Conservation (phyloP, 2,329 filamentous ascomycete species). For the Penicillium fuscoglaucum region DNA sequence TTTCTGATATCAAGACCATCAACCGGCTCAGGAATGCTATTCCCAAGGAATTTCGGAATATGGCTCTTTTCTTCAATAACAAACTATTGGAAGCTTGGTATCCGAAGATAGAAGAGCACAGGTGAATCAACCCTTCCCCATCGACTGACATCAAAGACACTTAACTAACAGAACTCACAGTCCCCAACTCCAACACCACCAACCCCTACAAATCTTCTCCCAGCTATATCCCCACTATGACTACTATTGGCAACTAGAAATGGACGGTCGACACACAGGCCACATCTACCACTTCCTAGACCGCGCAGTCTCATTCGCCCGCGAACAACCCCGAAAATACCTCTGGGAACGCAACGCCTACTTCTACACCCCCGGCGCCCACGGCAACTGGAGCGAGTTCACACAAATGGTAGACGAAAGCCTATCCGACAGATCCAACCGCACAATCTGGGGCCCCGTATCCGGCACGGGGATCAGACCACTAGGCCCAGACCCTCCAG, state of each 20-base stretch:
- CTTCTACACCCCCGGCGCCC: slow-evolving; percentile 72
- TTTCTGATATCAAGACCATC: slow-evolving; percentile 67
- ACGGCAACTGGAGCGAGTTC: slow-evolving; percentile 73
- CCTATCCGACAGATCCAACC: slow-evolving; percentile 16
- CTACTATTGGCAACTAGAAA: slow-evolving; percentile 70
- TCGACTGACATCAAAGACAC: not conserved
- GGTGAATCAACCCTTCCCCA: slow-evolving; percentile 18
- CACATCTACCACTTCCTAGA: slow-evolving; percentile 73
- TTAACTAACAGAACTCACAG: slow-evolving; percentile 11
- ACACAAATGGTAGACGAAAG: slow-evolving; percentile 57
- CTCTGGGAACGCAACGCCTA: slow-evolving; percentile 75
- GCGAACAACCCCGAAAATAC: slow-evolving; percentile 66
- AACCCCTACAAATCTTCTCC: slow-evolving; percentile 63
- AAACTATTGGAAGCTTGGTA: slow-evolving; percentile 32
- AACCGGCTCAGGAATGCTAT: slow-evolving; percentile 52
- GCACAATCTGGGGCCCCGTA: slow-evolving; percentile 30
- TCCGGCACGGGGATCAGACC: slow-evolving; percentile 24
- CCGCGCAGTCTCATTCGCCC: slow-evolving; percentile 65
- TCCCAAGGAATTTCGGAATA: slow-evolving; percentile 38
- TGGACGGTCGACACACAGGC: slow-evolving; percentile 66
- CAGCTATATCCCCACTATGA: slow-evolving; percentile 64
- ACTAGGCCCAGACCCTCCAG: slow-evolving; percentile 26
- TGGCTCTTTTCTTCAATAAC: slow-evolving; percentile 37
- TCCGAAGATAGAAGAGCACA: slow-evolving; percentile 30
- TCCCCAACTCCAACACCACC: slow-evolving; percentile 49